A percentile compares a stretch with the other conserved stretches of the same genome.
Conservation (phyloP, 441 rosid genomes). For the Euphorbia celastroides region DNA sequence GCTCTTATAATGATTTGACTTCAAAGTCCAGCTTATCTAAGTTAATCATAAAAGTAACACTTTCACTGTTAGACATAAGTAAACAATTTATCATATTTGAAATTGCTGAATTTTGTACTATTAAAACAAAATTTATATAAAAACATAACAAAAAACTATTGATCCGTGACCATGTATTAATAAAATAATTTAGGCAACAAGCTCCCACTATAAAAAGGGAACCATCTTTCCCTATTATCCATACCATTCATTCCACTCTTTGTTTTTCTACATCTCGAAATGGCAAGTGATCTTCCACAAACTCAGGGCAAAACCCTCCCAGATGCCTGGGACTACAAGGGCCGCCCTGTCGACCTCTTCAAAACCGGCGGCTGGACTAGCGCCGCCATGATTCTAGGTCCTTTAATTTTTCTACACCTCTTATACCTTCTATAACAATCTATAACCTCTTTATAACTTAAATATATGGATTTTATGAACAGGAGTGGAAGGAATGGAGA, state of each 20-base stretch:
- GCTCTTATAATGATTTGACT: no score
- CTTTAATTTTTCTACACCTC: no score
- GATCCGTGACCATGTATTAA: not conserved
- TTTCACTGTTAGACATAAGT: no score
- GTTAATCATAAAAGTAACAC: no score
- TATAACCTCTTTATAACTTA: no score
- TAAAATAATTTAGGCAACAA: not conserved
- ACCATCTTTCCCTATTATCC: not conserved
- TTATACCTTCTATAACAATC: no score
- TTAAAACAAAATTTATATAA: no score
- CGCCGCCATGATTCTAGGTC: slow-evolving; percentile 86
- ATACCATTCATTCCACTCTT: not conserved
- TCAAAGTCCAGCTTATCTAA: no score
- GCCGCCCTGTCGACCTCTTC: slow-evolving; percentile 62
- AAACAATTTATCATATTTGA: no score
- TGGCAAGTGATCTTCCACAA: slow-evolving; percentile 34
- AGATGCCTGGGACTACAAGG: slow-evolving; percentile 88
- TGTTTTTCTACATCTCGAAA: not conserved
- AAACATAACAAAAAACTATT: no score
- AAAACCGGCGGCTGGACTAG: slow-evolving; percentile 81
- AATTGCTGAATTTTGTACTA: no score
- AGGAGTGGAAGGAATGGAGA: slow-evolving; percentile 78
- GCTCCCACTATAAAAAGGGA: slow-evolving; percentile 10
- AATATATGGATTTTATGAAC: slow-evolving; percentile 1
- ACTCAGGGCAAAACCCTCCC: slow-evolving; percentile 43